Evolutionary conservation across 2,329 filamentous ascomycete genomes (phyloP), one percentile per base, ranked within the genome.

Genomic region (Neofusicoccum parvum): DNA sequence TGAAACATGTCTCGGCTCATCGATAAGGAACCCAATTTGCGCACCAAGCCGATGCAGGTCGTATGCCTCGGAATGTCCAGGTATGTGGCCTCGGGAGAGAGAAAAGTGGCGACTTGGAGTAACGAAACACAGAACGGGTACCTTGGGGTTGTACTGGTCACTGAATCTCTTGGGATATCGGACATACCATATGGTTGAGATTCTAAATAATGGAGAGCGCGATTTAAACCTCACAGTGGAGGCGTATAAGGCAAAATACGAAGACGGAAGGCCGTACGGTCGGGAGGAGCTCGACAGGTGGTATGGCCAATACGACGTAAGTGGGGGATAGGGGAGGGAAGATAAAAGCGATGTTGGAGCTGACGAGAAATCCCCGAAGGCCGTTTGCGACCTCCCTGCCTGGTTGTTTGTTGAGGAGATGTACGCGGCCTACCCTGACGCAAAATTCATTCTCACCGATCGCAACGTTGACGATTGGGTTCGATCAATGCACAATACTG

Each of bases 261-360:
- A 72, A 17, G 66, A 67, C 1, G 67, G 67, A 6, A 65, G 69
- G n/a, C 70, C 73, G 1, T 77, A 69, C 60, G 68, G 69, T 3
- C 72, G 73, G 23, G 70, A 71, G 27, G 70, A 76, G 43, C 78
- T 76, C 34, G 77, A 80, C 43, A 70, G 70, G 41, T 68, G 80
- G 9, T 70, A 79, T n/a, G 74, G 73, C 3, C 64, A 73, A 27
- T 76, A 49, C 17, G 14, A 67, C 15, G 67, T 62, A 20, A 62
- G 59, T 23, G 2, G 4, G 27, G 14, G 10, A 14, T 39, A 4
- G 37, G 37, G 37, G 3, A 39, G 10, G 9, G 39, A 43, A 17
- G 17, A 51, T 7, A 12, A 32, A 12, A 15, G n/a, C 5, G 3
- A 23, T 23, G 23, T 6, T 46, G 36, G 5, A 49, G 12, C 12